These are phyloP conservation scores for Sarocladium kiliense DNA, from an alignment of 2,329 filamentous ascomycete species.

Conservation along the genomic window DNA sequence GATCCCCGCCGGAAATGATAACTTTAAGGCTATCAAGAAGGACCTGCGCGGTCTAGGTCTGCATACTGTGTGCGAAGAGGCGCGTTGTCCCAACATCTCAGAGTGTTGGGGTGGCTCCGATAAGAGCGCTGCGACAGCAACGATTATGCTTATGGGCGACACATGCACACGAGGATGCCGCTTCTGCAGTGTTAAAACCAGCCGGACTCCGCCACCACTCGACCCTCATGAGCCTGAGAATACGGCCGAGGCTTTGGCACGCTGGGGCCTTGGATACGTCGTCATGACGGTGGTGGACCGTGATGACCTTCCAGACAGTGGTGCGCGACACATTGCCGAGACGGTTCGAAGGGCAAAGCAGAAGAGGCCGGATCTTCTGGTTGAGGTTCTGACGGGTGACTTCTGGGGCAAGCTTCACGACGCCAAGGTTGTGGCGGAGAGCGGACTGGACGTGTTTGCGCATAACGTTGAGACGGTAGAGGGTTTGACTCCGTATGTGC, in stretches of 20 bases:
- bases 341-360: conserved; percentile 92
- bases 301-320: conserved; percentile 85
- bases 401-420: conserved; percentile 81
- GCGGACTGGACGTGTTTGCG: conserved; percentile 91
- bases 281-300: conserved; percentile 92
- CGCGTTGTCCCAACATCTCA: conserved; percentile 92
- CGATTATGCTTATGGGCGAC: conserved; percentile 99
- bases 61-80: conserved; percentile 97
- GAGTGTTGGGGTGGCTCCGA: conserved; percentile 94
- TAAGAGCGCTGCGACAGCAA: conserved; percentile 88
- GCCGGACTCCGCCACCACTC: conserved; percentile 66
- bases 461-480: conserved; percentile 97
- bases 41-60: conserved; percentile 85
- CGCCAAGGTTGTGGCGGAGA: conserved; percentile 77
- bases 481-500: conserved; percentile 79
- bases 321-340: conserved; percentile 84
- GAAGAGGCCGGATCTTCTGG: conserved; percentile 70
- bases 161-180: conserved; percentile 94
- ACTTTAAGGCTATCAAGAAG: conserved; percentile 92
- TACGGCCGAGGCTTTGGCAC: conserved; percentile 83
- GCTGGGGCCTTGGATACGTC: conserved; percentile 95
- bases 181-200: conserved; percentile 96
- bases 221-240: conserved; percentile 97
- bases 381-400: conserved; percentile 84
- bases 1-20: conserved; percentile 73